Conservation (phyloP, 345 rosid species). For the Brassica juncea region DNA sequence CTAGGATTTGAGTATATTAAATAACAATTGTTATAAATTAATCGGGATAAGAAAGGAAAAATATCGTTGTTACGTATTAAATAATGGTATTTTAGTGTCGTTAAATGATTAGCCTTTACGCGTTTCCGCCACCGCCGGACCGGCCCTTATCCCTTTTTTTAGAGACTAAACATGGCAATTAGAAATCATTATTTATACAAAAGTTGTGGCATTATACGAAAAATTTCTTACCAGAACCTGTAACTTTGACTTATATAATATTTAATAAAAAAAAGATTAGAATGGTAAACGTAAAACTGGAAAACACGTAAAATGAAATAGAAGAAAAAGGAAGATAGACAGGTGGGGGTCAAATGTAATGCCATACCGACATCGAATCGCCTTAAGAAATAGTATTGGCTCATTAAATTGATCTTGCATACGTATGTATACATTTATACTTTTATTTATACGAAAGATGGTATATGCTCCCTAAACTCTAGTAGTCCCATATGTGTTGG, state of each 20-base stretch:
- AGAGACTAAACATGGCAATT: conserved; percentile 23
- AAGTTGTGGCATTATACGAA: conserved; percentile 1
- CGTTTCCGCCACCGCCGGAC: conserved; percentile 42
- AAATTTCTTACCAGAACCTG: neutral
- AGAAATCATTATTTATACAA: neutral
- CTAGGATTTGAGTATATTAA: neutral
- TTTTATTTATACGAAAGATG: conserved; percentile 24
- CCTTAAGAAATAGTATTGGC: conserved; percentile 38
- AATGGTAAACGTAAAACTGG: conserved; percentile 32
- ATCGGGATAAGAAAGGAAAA: neutral
- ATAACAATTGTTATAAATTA: neutral
- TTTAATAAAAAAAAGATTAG: conserved; percentile 1
- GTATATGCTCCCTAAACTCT: conserved; percentile 49
- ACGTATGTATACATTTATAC: conserved; percentile 23
- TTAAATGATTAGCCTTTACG: conserved; percentile 33
- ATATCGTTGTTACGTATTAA: neutral
- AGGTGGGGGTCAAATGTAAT: conserved; percentile 21
- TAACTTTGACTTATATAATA: conserved; percentile 20
- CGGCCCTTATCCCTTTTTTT: conserved; percentile 25
- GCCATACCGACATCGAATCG: conserved; percentile 48
- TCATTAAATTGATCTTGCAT: conserved; percentile 12
- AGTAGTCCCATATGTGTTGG: conserved; percentile 42
- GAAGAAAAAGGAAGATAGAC: conserved; percentile 1
- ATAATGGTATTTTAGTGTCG: conserved; percentile 4
- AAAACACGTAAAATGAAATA: conserved; percentile 26